These are phyloP conservation scores for Fusarium hainanense DNA, from an alignment of 2,329 filamentous ascomycete genomes.

Conservation along the genomic window DNA sequence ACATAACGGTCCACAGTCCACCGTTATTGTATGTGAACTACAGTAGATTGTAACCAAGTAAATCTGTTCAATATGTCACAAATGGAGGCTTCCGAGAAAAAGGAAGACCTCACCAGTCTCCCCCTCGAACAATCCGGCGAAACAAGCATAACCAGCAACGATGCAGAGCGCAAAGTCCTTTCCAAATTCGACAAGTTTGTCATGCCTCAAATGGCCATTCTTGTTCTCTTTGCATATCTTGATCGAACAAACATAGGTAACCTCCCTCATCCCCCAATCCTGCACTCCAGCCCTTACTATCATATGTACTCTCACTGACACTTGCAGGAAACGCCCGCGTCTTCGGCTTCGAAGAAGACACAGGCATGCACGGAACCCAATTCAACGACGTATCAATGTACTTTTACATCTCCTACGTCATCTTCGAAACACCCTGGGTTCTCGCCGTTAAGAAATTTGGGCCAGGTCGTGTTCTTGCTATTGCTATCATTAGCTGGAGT, in stretches of 20 bases:
- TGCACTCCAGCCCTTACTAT: too few relatives aligned
- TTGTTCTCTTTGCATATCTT: slow-evolving; percentile 43
- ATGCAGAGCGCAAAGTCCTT: slow-evolving; percentile 25
- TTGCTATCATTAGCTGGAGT: slow-evolving; percentile 51
- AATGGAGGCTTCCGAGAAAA: slow-evolving; percentile 6
- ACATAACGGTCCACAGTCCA: not conserved
- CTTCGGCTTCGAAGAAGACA: slow-evolving; percentile 49
- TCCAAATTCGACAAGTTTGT: slow-evolving; percentile 46
- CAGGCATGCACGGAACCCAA: slow-evolving; percentile 46
- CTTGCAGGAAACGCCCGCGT: slow-evolving; percentile 50
- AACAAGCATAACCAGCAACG: not conserved
- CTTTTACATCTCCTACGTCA: slow-evolving; percentile 50
- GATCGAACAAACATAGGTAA: slow-evolving; percentile 46
- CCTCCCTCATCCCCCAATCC: not conserved
- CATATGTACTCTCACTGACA: fast-evolving
- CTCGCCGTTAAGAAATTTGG: slow-evolving; percentile 49
- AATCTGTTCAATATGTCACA: not conserved
- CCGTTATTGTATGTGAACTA: too few relatives aligned
- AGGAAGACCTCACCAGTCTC: not conserved
- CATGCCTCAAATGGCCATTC: slow-evolving; percentile 44
- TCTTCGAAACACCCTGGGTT: slow-evolving; percentile 49
- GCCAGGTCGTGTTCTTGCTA: slow-evolving; percentile 41
- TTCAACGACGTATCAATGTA: slow-evolving; percentile 49
- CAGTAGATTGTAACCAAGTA: too few relatives aligned
- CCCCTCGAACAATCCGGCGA: not conserved